phyloP scores from a whole-genome alignment of 164 flowering plant species.

The Malania oleifera region DNA sequence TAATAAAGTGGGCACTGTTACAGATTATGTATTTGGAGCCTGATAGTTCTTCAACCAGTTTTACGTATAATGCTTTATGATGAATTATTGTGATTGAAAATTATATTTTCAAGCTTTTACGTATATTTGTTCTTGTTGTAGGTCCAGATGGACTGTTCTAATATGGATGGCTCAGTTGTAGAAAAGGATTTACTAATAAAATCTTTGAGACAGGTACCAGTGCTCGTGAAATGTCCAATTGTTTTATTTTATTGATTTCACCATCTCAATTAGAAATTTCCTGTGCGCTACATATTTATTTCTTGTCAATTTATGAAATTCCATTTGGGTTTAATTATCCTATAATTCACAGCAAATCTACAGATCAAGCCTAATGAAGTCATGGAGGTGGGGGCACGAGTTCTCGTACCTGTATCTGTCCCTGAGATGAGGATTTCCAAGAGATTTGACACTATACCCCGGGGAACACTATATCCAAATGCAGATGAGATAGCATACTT shows the following conservation, averaged over 20 bases:
- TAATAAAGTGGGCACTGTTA: too few relatives aligned
- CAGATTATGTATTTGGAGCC: too few relatives aligned
- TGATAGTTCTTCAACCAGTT: too few relatives aligned
- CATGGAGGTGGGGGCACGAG: constrained; percentile 62
- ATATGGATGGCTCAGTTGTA: constrained; percentile 13
- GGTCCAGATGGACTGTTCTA: constrained; percentile 52
- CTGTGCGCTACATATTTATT: neutral
- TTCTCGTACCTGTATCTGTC: constrained; percentile 73
- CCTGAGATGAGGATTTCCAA: constrained; percentile 65
- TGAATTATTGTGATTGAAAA: neutral
- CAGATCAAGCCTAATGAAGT: constrained; percentile 71
- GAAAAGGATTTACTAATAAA: constrained; percentile 16
- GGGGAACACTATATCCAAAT: constrained; percentile 83
- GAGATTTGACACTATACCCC: constrained; percentile 81
- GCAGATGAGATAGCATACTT: constrained; percentile 88
- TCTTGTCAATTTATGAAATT: neutral
- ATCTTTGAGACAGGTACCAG: constrained; percentile 52
- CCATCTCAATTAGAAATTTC: neutral
- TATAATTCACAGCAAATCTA: constrained; percentile 31
- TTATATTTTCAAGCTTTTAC: neutral
- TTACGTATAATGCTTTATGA: neutral
- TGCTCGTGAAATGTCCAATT: neutral
- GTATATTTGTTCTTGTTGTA: constrained; percentile 17
- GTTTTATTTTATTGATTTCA: neutral
- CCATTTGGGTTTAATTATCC: constrained; percentile 19